Evolutionary conservation across 148 eudicot genomes (phyloP).

Genomic region (Pharnaceum exiguum): DNA sequence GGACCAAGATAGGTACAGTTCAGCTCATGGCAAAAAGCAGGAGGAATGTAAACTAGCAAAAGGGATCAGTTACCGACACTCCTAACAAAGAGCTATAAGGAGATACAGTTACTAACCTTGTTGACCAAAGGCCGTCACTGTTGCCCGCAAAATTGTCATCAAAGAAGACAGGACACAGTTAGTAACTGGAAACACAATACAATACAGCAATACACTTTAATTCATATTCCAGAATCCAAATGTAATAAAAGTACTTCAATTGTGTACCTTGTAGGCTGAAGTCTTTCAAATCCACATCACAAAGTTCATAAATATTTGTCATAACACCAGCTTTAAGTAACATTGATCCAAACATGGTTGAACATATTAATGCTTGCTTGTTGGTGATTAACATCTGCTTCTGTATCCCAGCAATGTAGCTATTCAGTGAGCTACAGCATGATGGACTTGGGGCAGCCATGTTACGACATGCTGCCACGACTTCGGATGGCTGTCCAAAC

Average conservation of each 20-base stretch:
- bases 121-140: conserved; percentile 71
- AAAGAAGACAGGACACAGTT: neutral
- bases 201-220: conserved; percentile 15
- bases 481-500: conserved; percentile 65
- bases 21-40: neutral
- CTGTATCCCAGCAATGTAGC: conserved; percentile 68
- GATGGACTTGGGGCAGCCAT: conserved; percentile 80
- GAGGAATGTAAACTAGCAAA: neutral
- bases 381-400: conserved; percentile 89
- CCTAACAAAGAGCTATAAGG: neutral
- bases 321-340: conserved; percentile 81
- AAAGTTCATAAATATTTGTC: conserved; percentile 83
- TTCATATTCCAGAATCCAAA: conserved; percentile 18
- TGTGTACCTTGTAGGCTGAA: conserved; percentile 78
- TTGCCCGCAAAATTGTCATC: conserved; percentile 13
- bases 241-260: neutral
- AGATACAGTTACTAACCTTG: conserved; percentile 44
- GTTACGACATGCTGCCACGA: conserved; percentile 73
- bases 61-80: neutral
- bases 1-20: neutral
- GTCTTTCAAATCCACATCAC: conserved; percentile 93
- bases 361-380: conserved; percentile 90
- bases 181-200: too few species aligned
- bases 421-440: conserved; percentile 82
- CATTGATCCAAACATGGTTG: conserved; percentile 69